Percentiles rank a stretch among this genome's conserved stretches.
Conservation (phyloP, 331 rosid species). For the Saraca asoca region DNA sequence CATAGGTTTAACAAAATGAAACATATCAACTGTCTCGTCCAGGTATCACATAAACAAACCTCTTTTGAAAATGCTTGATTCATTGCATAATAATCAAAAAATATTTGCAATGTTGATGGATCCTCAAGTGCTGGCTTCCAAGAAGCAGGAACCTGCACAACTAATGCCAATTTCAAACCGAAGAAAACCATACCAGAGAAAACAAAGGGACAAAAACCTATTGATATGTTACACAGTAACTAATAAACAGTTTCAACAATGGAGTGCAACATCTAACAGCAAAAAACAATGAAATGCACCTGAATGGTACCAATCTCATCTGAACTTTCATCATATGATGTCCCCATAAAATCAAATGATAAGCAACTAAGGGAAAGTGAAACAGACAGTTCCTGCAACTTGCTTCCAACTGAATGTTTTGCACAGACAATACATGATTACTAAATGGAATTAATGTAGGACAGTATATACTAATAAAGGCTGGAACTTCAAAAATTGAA, state of each 20-base stretch:
- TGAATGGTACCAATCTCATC: constrained; percentile 62
- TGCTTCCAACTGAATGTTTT: constrained; percentile 48
- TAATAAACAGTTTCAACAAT: constrained; percentile 2
- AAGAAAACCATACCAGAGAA: constrained; percentile 30
- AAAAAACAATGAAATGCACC: too few relatives aligned
- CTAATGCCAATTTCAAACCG: constrained; percentile 22
- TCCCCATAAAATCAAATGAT: constrained; percentile 63
- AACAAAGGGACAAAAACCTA: constrained; percentile 17
- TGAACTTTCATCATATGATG: constrained; percentile 59
- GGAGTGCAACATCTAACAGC: too few relatives aligned
- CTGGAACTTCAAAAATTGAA: background rate
- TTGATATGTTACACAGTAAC: background rate
- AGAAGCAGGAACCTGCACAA: constrained; percentile 46
- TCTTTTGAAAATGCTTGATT: constrained; percentile 50
- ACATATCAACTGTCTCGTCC: background rate
- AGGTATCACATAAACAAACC: constrained; percentile 44
- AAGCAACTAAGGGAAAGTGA: constrained; percentile 50
- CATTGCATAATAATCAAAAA: constrained; percentile 59
- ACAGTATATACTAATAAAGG: background rate
- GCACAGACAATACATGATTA: constrained; percentile 27
- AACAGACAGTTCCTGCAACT: constrained; percentile 55
- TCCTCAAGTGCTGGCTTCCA: constrained; percentile 58
- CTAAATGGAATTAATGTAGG: constrained; percentile 13
- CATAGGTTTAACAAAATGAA: background rate
- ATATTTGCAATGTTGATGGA: constrained; percentile 52